These are phyloP conservation scores for Castanea crenata DNA, from an alignment of 306 rosid genomes.

Conservation along the genomic window DNA sequence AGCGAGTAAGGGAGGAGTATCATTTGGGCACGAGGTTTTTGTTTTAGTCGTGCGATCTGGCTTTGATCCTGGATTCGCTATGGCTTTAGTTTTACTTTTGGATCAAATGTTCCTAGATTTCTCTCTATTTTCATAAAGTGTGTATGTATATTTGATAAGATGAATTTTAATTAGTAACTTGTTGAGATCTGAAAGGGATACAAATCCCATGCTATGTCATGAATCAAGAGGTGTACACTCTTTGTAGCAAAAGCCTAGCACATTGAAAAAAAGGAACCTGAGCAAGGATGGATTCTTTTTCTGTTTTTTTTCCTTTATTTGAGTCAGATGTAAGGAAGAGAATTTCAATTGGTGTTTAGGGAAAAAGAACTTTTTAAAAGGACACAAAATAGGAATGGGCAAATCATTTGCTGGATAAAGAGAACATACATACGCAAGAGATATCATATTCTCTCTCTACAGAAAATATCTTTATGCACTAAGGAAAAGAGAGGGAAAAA, in stretches of 20 bases:
- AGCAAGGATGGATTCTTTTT: background rate
- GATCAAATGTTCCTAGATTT: constrained; percentile 59
- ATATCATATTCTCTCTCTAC: no score
- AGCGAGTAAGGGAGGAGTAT: constrained; percentile 43
- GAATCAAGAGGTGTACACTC: background rate
- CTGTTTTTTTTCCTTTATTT: no score
- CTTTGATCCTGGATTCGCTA: constrained; percentile 65
- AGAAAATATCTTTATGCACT: no score
- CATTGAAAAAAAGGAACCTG: background rate
- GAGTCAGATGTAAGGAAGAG: background rate
- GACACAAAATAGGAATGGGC: background rate
- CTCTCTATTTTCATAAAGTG: no score
- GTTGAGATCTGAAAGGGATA: background rate
- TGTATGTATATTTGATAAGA: background rate
- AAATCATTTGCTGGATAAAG: no score
- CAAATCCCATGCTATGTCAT: background rate
- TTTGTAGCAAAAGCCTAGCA: background rate
- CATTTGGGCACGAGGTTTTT: constrained; percentile 75
- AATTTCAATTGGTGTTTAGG: background rate
- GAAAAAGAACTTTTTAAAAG: background rate
- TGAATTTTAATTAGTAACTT: background rate
- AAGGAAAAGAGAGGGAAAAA: no score
- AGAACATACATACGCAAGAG: no score
- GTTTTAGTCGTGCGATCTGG: constrained; percentile 62
- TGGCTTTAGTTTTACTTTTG: constrained; percentile 70